Percentiles rank a stretch among this genome's conserved stretches.
phyloP scores from a whole-genome alignment of 2,329 filamentous ascomycete species.

The Esteya vermicola region DNA sequence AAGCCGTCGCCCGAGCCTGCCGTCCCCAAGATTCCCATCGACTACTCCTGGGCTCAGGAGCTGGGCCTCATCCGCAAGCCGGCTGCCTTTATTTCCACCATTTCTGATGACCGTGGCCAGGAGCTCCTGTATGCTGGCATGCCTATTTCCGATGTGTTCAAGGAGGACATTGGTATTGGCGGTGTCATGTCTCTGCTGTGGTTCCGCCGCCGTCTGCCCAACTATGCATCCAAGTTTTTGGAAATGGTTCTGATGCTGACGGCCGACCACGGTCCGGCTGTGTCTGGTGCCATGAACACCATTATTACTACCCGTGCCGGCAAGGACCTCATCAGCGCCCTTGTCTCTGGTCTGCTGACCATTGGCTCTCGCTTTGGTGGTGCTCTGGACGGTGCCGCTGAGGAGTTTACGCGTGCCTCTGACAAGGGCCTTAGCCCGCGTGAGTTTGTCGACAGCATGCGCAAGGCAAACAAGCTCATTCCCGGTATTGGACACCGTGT shows the following conservation, averaged over 20 bases:
- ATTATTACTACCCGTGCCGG: conserved; percentile 99
- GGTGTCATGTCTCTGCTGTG: conserved; percentile 99
- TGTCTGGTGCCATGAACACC: conserved; percentile 99
- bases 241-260: conserved; percentile 99
- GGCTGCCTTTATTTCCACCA: conserved; percentile 98
- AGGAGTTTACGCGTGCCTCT: conserved; percentile 96
- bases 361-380: conserved; percentile 98
- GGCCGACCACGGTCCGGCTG: conserved; percentile 95
- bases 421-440: conserved; percentile 96
- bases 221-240: conserved; percentile 96
- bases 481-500: conserved; percentile 98
- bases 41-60: conserved; percentile 99
- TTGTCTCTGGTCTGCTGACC: conserved; percentile 92
- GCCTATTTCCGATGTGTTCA: conserved; percentile 99
- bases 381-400: conserved; percentile 91
- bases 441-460: conserved; percentile 98
- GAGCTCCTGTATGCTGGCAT: conserved; percentile 97
- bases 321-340: conserved; percentile 92
- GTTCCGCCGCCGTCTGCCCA: conserved; percentile 95
- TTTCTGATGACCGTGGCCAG: conserved; percentile 98
- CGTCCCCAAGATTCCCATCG: conserved; percentile 97
- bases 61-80: conserved; percentile 99
- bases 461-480: conserved; percentile 99
- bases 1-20: conserved; percentile 76
- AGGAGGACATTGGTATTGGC: conserved; percentile 95